These are phyloP conservation scores for Leucocoprinus leucothites DNA, from an alignment of 768 basidiomycete species.

Conservation along the genomic window DNA sequence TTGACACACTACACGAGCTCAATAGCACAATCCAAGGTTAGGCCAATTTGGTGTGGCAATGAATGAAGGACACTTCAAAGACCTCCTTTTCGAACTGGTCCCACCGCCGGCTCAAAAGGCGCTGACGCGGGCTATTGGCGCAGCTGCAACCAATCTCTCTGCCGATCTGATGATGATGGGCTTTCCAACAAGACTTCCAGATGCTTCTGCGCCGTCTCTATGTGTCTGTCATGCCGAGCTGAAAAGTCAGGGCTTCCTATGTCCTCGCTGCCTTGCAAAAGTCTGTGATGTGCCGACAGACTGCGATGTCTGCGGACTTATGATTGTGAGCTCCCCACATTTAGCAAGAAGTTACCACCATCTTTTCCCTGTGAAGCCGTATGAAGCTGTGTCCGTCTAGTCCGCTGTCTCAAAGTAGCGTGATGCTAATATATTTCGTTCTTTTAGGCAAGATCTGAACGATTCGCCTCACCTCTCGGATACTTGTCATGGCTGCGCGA, in stretches of 20 bases:
- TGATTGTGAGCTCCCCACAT: slow-evolving; percentile 98
- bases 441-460: slow-evolving; percentile 35
- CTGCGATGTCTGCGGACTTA: slow-evolving; percentile 94
- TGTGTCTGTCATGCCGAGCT: slow-evolving; percentile 94
- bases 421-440: slow-evolving; percentile 1
- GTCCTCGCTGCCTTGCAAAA: slow-evolving; percentile 90
- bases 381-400: slow-evolving; percentile 69
- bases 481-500: slow-evolving; percentile 78
- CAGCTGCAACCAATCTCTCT: slow-evolving; percentile 50
- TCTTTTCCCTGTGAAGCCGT: slow-evolving; percentile 90
- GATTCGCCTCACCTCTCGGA: slow-evolving; percentile 30
- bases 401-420: slow-evolving; percentile 3
- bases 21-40: slow-evolving; percentile 23
- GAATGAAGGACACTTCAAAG: slow-evolving; percentile 97
- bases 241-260: slow-evolving; percentile 91
- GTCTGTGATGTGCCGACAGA: slow-evolving; percentile 98
- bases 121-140: slow-evolving; percentile 41
- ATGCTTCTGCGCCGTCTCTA: slow-evolving; percentile 75
- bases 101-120: slow-evolving; percentile 87
- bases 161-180: slow-evolving; percentile 99
- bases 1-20: neutral
- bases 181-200: slow-evolving; percentile 90
- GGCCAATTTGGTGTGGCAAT: slow-evolving; percentile 95
- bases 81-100: slow-evolving; percentile 91
- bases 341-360: slow-evolving; percentile 95